Base-by-base conservation (phyloP, 2,329 filamentous ascomycete genomes). In the Macrophomina phaseolina region DNA sequence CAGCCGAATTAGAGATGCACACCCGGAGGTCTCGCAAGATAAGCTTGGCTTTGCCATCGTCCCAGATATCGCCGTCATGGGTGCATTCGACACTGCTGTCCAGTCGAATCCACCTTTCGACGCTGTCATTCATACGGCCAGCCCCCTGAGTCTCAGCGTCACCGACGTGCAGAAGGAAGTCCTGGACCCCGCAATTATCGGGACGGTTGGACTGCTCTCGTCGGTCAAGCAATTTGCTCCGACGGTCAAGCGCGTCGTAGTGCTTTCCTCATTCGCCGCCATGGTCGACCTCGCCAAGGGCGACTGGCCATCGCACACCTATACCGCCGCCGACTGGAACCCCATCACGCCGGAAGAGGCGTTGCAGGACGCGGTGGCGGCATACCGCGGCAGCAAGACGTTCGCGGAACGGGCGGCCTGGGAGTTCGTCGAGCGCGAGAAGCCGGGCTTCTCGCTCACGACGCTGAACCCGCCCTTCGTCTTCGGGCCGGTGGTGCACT, bases 71-170 rank as follows among this genome's bases (percentile, higher is more conserved):
- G 89, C 90, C 0, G 75, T 87, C 69, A 84, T 87, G 28, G 86
- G 86, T 18, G 91, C 90, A 28, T 96, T 95, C 70, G 82, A 84
- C 69, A 73, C 83, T 76, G 87, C 85, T 16, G 83, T 89, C 56
- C 81, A 86, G 69, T 87, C 86, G 16, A 81, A 86, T 65, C 87
- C 87, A 16, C 86, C 88, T 0, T 91, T 94, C 69, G 89, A 92
- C 72, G 89, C 86, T 55, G 90, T 94, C 58, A 70, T 80, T 18
- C 79, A 80, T 64, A 80, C 78, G 14, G 78, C 78, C 1, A 77
- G 75, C 40, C 91, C 92, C 0, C 94, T 91, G 80, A 89, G 91
- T 72, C 86, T 89, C 75, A 90, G 90, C 40, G 87, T 95, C 65
- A 88, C 92, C 40, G 85, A 89, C 70, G 89, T 91, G n/a, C 84